Evolutionary conservation across 2,329 filamentous ascomycete species (phyloP), one percentile per base, ranked within the genome.

Genomic region (Talaromyces amestolkiae): DNA sequence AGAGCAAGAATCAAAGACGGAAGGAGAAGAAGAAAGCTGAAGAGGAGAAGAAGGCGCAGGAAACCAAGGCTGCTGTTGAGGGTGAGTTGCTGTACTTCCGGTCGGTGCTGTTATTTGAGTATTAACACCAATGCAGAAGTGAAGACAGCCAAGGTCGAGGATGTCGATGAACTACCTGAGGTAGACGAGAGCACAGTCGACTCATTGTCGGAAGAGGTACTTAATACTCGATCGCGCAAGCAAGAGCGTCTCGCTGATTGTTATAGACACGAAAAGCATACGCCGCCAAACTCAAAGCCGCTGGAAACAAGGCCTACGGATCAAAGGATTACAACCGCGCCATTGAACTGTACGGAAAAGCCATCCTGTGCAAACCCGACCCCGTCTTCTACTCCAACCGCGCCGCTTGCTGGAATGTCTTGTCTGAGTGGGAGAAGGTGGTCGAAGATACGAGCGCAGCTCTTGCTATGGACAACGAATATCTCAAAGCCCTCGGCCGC

Each of bases 351-450:
- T 99, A 99, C 81, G 91, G 91, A 70, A 92, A 96, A 82, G 95
- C 95, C 60, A 96, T 99, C 73, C 83, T 98, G 61, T 98, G 95
- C 89, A 96, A 95, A 82, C 90, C 93, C 65, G 95, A 99, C 75
- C 93, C 95, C 37, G 93, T 99, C 77, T 99, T 95, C 85, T 99
- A 96, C 86, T 98, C 95, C 69, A 99, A 99, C 85, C 91, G 95
- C 72, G 95, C 95, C 65, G 95, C 95, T 63, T 99, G 95, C 85
- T 96, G 93, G 83, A 98, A 97, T 77, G 93, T 95, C 70, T 88
- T 95, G 76, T 89, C 88, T 70, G 86, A 97, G 73, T 99, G 94
- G 93, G 90, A 96, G 59, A 94, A 95, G 83, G 95, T 98, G 65
- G 91, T 99, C 68, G 94, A 96, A 74, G 95, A 99, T 77, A 98